These are phyloP conservation scores for Tremella mesenterica DNA, from an alignment of 768 basidiomycete genomes.

Conservation along the genomic window DNA sequence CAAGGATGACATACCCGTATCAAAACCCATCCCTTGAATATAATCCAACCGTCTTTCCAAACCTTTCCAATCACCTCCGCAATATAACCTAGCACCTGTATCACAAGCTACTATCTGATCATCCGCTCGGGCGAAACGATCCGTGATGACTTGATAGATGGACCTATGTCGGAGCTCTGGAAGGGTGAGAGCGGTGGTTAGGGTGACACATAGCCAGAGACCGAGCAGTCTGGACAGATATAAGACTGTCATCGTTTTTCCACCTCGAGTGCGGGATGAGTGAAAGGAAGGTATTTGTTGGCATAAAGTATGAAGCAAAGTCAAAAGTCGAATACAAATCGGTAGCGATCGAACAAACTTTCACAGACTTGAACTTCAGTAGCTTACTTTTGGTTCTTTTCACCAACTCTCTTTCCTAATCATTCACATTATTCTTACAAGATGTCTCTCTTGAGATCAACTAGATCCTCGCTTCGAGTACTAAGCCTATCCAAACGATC, in stretches of 20 bases:
- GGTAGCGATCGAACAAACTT: too few relatives aligned
- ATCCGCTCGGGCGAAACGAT: slow-evolving; percentile 40
- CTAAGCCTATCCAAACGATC: too few relatives aligned
- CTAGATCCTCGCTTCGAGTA: too few relatives aligned
- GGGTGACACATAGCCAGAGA: slow-evolving; percentile 10
- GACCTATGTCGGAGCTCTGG: slow-evolving; percentile 26
- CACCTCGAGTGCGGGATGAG: too few relatives aligned
- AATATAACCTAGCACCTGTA: slow-evolving; percentile 27
- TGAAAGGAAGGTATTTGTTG: too few relatives aligned
- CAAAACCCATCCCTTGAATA: slow-evolving; percentile 46
- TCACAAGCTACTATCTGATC: slow-evolving; percentile 18
- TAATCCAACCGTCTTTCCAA: slow-evolving; percentile 40
- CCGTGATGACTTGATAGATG: slow-evolving; percentile 43
- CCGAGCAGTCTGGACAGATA: slow-evolving; percentile 13
- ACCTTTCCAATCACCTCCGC: slow-evolving; percentile 43
- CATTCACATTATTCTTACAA: too few relatives aligned
- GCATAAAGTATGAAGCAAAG: too few relatives aligned
- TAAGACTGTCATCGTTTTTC: neutral
- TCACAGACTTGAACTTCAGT: too few relatives aligned
- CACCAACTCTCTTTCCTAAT: too few relatives aligned
- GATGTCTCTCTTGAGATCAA: too few relatives aligned
- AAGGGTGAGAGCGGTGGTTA: slow-evolving; percentile 10
- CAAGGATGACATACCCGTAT: slow-evolving; percentile 29
- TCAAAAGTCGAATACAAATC: too few relatives aligned
- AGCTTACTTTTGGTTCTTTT: too few relatives aligned